Evolutionary conservation across 2,329 filamentous ascomycete genomes (phyloP).

Genomic region (Alternaria sp.): DNA sequence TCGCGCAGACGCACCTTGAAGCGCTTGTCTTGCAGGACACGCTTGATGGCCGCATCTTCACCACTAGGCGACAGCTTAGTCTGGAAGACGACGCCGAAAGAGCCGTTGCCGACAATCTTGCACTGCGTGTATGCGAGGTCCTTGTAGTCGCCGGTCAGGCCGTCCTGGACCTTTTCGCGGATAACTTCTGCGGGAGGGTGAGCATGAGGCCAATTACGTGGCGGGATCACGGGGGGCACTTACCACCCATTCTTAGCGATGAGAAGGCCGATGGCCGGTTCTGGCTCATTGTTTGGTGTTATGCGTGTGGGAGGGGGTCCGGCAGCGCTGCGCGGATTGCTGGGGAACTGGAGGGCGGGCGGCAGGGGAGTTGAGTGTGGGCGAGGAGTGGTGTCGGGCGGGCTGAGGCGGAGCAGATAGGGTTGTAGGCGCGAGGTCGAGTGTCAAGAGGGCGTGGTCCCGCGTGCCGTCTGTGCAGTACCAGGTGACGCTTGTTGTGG

Average conservation of each 20-base stretch:
- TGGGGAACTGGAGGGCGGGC: constrained; percentile 51
- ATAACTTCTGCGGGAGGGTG: constrained; percentile 76
- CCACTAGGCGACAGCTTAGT: constrained; percentile 97
- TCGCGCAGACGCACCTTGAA: constrained; percentile 78
- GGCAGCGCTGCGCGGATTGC: constrained; percentile 43
- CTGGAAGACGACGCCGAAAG: constrained; percentile 98
- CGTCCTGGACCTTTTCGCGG: constrained; percentile 98
- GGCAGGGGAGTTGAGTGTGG: constrained; percentile 55
- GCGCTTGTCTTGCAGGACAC: constrained; percentile 97
- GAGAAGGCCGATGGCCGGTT: constrained; percentile 89
- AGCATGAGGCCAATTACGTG: constrained; percentile 33
- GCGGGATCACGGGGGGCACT: constrained; percentile 50
- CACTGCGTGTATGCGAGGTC: constrained; percentile 99
- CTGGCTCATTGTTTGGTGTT: constrained; percentile 73
- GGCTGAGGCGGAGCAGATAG: constrained; percentile 62
- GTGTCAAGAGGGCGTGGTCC: constrained; percentile 30
- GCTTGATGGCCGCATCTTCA: constrained; percentile 98
- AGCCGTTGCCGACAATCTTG: constrained; percentile 99
- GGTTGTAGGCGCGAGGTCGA: constrained; percentile 24
- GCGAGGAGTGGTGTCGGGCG: constrained; percentile 46
- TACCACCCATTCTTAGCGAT: constrained; percentile 95
- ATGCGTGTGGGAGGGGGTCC: constrained; percentile 32
- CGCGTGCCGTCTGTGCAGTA: constrained; percentile 28
- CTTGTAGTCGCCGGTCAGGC: constrained; percentile 92
- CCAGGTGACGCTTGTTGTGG: constrained; percentile 28